A percentile compares a stretch with the other conserved stretches of the same genome.
phyloP scores from a whole-genome alignment of 2,329 filamentous ascomycete species.

The Colletotrichum zoysiae region DNA sequence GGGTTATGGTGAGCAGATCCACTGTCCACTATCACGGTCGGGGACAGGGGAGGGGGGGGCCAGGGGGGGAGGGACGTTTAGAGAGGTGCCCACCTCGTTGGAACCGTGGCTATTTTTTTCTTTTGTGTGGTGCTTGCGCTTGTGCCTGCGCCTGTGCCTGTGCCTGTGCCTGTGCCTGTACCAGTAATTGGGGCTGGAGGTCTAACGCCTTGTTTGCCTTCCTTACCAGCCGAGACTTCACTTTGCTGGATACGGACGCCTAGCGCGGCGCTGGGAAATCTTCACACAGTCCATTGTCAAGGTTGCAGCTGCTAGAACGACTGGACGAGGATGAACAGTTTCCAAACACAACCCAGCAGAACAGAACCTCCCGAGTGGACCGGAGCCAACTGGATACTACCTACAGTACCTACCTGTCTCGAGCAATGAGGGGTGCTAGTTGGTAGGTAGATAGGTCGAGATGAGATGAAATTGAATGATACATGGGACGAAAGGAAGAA shows the following conservation, averaged over 20 bases:
- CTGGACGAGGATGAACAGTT: neutral
- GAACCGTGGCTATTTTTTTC: constrained; percentile 2
- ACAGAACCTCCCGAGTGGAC: neutral
- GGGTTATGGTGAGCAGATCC: constrained; percentile 32
- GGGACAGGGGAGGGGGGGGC: neutral
- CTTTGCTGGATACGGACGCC: neutral
- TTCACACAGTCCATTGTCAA: too few species aligned
- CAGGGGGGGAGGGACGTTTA: neutral
- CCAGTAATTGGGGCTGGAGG: neutral
- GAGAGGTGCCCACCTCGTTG: constrained; percentile 5
- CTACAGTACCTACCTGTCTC: neutral
- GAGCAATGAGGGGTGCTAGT: constrained; percentile 6
- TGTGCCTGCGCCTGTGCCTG: neutral
- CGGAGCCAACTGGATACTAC: neutral
- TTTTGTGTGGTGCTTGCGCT: neutral
- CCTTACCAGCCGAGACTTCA: neutral
- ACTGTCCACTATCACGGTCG: constrained; percentile 38
- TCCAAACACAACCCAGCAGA: neutral
- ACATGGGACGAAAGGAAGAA: constrained; percentile 26
- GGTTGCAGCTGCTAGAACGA: neutral
- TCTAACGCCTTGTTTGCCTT: neutral
- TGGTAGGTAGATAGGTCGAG: neutral
- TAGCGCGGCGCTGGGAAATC: neutral
- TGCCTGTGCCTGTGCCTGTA: neutral
- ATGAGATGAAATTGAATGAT: constrained; percentile 29